Percentiles rank a stretch among this genome's conserved stretches.
Conservation (phyloP, 345 rosid genomes). For the Eucalyptus polybractea region DNA sequence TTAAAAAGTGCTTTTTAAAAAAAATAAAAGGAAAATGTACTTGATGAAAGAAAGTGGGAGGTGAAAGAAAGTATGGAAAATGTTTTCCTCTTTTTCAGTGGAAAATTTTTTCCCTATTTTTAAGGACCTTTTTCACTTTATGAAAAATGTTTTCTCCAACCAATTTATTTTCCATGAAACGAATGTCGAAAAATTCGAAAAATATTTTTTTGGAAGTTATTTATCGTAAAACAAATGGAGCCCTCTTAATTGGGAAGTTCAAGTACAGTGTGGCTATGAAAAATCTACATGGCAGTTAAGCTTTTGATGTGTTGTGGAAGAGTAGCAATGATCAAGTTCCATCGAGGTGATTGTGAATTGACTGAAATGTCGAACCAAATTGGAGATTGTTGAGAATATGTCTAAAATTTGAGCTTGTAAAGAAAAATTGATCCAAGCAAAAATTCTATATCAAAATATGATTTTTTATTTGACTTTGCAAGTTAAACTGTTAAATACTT, state of each 20-base stretch:
- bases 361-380: neutral
- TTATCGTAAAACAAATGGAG: rapidly evolving
- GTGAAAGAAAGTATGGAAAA: no score
- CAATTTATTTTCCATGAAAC: no score
- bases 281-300: neutral
- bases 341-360: neutral
- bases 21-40: no score
- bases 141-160: no score
- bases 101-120: no score
- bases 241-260: neutral
- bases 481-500: neutral
- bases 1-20: no score
- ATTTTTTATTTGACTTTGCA: neutral
- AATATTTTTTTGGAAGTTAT: rapidly evolving
- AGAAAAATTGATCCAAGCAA: neutral
- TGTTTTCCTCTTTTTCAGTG: no score
- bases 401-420: neutral
- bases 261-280: neutral
- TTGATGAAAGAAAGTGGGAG: no score
- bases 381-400: neutral
- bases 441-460: no score
- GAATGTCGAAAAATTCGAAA: rapidly evolving
- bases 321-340: neutral
- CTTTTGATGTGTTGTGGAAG: neutral
- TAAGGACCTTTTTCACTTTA: no score